Evolutionary conservation across 176 grass and related monocot species (phyloP), one percentile per base, ranked within the genome.

Genomic region (Carex cristatella): DNA sequence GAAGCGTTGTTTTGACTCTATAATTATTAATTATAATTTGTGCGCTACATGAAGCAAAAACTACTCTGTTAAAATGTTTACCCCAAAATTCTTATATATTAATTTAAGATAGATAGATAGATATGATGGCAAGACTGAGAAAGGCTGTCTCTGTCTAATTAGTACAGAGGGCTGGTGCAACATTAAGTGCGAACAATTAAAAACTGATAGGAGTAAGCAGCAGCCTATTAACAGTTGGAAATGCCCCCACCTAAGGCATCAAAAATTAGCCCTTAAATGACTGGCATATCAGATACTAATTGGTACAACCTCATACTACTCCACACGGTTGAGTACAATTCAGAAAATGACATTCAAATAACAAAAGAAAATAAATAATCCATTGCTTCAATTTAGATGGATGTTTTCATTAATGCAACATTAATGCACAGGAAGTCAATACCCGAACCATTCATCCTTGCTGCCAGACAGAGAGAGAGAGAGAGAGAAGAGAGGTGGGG

Each of bases 401-500:
- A 90, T 90, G 86, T 92, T 69, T 69, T 88, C 84, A 90, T 92
- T 63, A 85, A 86, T 88, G 82, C 79, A 79, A 94, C 90, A 94
- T 94, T 88, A 42, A 94, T 90, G 92, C 86, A 88, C 77, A 85
- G 65, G 85, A 94, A 97, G 94, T 94, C 94, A 97, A 97, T 97
- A 89, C 94, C 91, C 91, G 91, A 90, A 94, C 91, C 91, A 97
- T 89, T 91, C 91, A 92, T 94, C 93, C 88, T 71, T 87, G 91
- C 89, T 92, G 85, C 88, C 28, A 16, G 83, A 79, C 54, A 65
- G 46, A 49, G 40, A 49, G 56, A 61, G 42, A 48, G 40, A 65
- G 65, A 79, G 30, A 32, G 18, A 12, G 66, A 19, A 23, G 4
- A 4, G 38, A 11, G 14, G 0, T 30, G 65, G 66, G 68, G 15